Conservation (phyloP, 352 stramenopile species). For the Thalassiosira livingstoniorum region DNA sequence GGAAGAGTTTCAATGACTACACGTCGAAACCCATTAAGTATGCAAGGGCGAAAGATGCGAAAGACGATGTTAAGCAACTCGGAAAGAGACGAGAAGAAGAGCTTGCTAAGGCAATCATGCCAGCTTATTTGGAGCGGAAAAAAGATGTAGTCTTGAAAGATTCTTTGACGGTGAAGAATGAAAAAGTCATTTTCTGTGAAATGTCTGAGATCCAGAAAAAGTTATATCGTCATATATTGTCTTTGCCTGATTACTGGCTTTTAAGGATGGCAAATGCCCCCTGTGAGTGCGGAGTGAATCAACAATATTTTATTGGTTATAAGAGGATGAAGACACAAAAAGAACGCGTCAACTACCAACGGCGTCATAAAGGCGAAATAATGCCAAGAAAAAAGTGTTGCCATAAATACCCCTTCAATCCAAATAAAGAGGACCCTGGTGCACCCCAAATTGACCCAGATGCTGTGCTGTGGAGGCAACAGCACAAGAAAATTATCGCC, state of each 20-base stretch:
- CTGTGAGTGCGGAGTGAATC: constrained; percentile 84
- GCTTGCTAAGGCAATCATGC: constrained; percentile 54
- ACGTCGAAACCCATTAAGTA: constrained; percentile 72
- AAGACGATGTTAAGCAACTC: constrained; percentile 43
- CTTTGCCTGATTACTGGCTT: constrained; percentile 78
- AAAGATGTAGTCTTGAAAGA: constrained; percentile 74
- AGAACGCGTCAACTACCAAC: constrained; percentile 72
- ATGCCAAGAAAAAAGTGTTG: constrained; percentile 72
- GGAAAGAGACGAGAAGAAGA: constrained; percentile 57
- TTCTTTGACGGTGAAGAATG: constrained; percentile 68
- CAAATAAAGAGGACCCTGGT: constrained; percentile 39
- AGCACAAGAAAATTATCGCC: constrained; percentile 44
- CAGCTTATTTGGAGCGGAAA: constrained; percentile 69
- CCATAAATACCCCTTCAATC: constrained; percentile 64
- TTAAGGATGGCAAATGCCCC: constrained; percentile 70
- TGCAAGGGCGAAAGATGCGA: constrained; percentile 71
- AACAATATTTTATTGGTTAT: constrained; percentile 74
- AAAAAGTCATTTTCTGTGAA: constrained; percentile 84
- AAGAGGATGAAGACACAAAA: constrained; percentile 64
- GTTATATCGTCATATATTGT: constrained; percentile 78
- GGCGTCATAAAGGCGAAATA: constrained; percentile 73
- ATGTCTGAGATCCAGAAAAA: constrained; percentile 78
- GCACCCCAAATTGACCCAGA: constrained; percentile 69
- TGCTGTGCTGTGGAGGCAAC: constrained; percentile 76
- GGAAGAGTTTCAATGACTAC: constrained; percentile 67